Evolutionary conservation across 805 yeast species (phyloP).

Genomic region (Teunomyces cretensis): DNA sequence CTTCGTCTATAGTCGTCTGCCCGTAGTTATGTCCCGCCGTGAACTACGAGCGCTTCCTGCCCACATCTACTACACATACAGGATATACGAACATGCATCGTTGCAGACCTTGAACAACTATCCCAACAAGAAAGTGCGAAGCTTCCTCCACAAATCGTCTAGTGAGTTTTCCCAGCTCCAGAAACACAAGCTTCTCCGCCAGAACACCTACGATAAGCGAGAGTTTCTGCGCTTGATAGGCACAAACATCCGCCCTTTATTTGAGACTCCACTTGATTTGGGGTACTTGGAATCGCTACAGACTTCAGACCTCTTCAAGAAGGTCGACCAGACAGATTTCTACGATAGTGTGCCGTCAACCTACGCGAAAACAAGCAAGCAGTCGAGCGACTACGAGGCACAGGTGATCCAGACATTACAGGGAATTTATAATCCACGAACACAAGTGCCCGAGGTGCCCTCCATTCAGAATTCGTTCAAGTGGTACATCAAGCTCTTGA

Average conservation of each 20-base stretch:
- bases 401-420: conserved; percentile 24
- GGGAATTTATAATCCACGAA: conserved; percentile 23
- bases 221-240: conserved; percentile 26
- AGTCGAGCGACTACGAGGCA: conserved; percentile 24
- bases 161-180: conserved; percentile 19
- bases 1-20: neutral
- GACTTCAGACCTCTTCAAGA: conserved; percentile 7
- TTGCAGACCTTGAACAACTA: conserved; percentile 6
- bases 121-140: conserved; percentile 13
- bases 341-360: conserved; percentile 10
- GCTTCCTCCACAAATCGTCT: conserved; percentile 16
- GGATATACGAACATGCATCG: conserved; percentile 19
- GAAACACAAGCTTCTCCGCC: conserved; percentile 18
- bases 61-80: conserved; percentile 16
- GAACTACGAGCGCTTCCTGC: conserved; percentile 22
- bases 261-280: conserved; percentile 15
- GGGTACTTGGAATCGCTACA: conserved; percentile 13
- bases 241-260: conserved; percentile 18
- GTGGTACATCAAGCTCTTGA: conserved; percentile 30
- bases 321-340: neutral
- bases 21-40: conserved; percentile 14
- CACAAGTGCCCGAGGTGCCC: conserved; percentile 10
- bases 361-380: conserved; percentile 13
- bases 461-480: conserved; percentile 19
- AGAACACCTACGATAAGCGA: conserved; percentile 5